Evolutionary conservation across 164 flowering plant genomes (phyloP).

Genomic region (Santalum album): DNA sequence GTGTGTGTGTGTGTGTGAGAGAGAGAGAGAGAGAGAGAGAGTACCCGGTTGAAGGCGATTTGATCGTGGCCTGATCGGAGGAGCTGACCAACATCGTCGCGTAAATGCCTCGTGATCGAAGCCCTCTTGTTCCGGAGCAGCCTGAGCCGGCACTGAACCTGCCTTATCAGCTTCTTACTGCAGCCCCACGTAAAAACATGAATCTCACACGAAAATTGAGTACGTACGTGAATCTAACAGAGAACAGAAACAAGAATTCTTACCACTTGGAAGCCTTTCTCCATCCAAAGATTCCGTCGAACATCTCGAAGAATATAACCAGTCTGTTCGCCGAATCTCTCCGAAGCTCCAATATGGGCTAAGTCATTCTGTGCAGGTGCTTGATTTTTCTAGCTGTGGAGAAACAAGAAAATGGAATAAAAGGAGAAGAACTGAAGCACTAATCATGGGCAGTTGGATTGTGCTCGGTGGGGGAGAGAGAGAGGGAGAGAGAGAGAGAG

Average conservation of each 20-base stretch:
- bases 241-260: not conserved
- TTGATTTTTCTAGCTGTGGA: too few species aligned
- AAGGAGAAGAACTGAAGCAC: too few species aligned
- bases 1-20: too few species aligned
- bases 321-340: too few species aligned
- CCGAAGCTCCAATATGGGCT: too few species aligned
- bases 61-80: conserved; percentile 42
- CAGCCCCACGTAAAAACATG: conserved; percentile 5
- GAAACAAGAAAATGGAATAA: too few species aligned
- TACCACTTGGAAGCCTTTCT: conserved; percentile 82
- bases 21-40: not conserved
- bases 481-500: not conserved
- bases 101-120: conserved; percentile 39
- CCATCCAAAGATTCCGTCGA: conserved; percentile 61
- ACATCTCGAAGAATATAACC: conserved; percentile 17
- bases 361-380: too few species aligned
- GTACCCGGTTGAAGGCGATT: conserved; percentile 48
- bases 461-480: too few species aligned
- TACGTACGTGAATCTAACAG: not conserved
- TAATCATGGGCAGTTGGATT: too few species aligned
- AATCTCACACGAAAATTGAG: not conserved
- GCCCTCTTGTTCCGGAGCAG: conserved; percentile 56
- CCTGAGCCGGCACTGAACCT: conserved; percentile 56
- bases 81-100: conserved; percentile 54
- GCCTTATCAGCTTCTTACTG: conserved; percentile 64